Evolutionary conservation across 805 yeast species (phyloP), one percentile per base, ranked within the genome.

Genomic region (Cyberlindnera misumaiensis): DNA sequence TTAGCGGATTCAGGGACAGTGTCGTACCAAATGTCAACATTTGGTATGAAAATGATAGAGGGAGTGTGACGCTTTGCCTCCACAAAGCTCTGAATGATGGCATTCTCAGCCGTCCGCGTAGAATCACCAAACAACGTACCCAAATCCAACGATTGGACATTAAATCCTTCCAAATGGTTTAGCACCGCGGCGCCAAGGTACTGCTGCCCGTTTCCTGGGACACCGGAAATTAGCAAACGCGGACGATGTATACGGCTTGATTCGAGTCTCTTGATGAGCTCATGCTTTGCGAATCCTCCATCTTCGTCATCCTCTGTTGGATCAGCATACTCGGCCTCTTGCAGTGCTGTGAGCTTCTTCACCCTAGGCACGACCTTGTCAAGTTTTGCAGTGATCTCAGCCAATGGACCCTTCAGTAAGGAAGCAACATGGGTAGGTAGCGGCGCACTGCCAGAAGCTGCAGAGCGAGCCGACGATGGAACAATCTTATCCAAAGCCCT

Each of bases 11-110:
- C 76, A 0, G 87, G 75, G 28, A 85, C 72, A 4, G 85, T 79
- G 10, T 64, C 68, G 39, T 71, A 65, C 88, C 96, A 87, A 9
- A 79, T 72, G 41, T 87, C 87, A 36, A 87, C 63, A 52, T 83
- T 83, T 3, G 97, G 96, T 36, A 93, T 75, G 55, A 75, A 83
- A 3, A 93, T 63, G 12, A 93, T 80, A 8, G 95, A 75, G 0
- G 97, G 98, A 42, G 83, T 83, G 46, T 90, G 94, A 53, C 95
- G 75, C 46, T 84, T 75, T 5, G 95, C 93, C 60, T 93, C 98
- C 16, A 83, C 68, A 52, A 93, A 81, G 30, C 83, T 71, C 55
- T 86, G 96, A 22, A 90, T 84, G 15, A 88, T 70, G 1, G 83
- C 72, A 53, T 86, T 82, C 57, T 93, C 98, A 2, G 90, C 80